Percentiles rank a stretch among this genome's conserved stretches.
Evolutionary conservation across 2,329 filamentous ascomycete genomes (phyloP).

Genomic region (Aspergillus uvarum): DNA sequence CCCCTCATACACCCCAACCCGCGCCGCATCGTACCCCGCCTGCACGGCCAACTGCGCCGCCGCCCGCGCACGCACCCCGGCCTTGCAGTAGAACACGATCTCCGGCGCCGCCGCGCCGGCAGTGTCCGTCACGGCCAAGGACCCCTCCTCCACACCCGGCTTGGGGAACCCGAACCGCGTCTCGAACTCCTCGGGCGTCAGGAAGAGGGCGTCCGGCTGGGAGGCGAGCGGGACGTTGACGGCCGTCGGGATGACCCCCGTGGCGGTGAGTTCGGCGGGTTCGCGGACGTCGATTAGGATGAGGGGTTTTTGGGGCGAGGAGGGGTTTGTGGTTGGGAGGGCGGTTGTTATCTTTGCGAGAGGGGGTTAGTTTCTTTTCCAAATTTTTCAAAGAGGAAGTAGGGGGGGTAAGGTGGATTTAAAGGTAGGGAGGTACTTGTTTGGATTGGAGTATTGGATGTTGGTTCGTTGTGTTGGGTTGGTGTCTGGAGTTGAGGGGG

Average conservation of each 20-base stretch:
- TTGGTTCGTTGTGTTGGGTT: no score
- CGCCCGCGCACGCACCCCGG: conserved; percentile 76
- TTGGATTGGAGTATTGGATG: no score
- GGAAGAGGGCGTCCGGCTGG: conserved; percentile 75
- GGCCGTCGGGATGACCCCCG: conserved; percentile 69
- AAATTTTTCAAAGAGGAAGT: no score
- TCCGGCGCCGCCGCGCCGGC: conserved; percentile 9
- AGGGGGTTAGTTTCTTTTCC: background rate
- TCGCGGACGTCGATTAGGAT: conserved; percentile 51
- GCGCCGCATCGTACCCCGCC: conserved; percentile 70
- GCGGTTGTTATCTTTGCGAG: conserved; percentile 34
- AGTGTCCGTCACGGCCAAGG: no score
- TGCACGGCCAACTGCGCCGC: conserved; percentile 75
- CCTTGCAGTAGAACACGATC: conserved; percentile 89
- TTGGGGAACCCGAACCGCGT: conserved; percentile 77
- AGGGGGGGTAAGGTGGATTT: background rate
- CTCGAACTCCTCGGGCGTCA: conserved; percentile 75
- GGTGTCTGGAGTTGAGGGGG: no score
- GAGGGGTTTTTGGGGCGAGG: conserved; percentile 27
- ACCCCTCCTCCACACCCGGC: conserved; percentile 54
- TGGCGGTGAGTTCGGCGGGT: conserved; percentile 45
- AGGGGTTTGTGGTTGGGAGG: conserved; percentile 28
- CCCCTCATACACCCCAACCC: conserved; percentile 52
- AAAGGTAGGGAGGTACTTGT: no score
- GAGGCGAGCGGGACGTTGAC: conserved; percentile 79